A percentile compares a stretch with the other conserved stretches of the same genome.
Evolutionary conservation across 305 asterid species (phyloP).

Genomic region (Fraxinus baroniana): DNA sequence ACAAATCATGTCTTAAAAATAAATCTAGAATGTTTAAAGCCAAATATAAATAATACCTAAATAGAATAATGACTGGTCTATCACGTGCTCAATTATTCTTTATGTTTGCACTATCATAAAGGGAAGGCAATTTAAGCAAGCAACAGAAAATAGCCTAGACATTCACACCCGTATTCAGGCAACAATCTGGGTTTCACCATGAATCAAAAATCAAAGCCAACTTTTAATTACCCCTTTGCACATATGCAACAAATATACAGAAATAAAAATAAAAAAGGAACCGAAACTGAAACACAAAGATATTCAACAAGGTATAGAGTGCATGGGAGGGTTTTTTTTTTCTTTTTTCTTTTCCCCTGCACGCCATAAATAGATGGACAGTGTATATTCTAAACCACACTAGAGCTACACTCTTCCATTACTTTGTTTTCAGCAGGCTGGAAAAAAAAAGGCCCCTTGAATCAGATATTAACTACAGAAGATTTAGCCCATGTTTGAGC

Average conservation of each 20-base stretch:
- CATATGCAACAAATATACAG: not conserved
- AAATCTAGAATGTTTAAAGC: not conserved
- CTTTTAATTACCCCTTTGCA: not conserved
- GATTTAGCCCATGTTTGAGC: no score
- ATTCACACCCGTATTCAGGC: not conserved
- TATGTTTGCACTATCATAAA: constrained; percentile 9
- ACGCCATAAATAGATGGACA: not conserved
- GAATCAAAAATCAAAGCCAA: not conserved
- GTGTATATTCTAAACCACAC: not conserved
- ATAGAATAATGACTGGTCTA: constrained; percentile 2
- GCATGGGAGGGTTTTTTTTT: not conserved
- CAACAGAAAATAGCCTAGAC: not conserved
- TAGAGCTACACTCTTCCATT: not conserved
- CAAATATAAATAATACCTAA: not conserved
- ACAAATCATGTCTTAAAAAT: constrained; percentile 9
- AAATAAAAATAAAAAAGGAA: not conserved
- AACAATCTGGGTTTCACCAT: not conserved
- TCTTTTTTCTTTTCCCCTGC: not conserved
- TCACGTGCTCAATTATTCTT: constrained; percentile 7
- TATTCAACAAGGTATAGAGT: not conserved
- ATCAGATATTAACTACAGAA: not conserved
- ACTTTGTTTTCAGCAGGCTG: not conserved
- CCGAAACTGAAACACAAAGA: not conserved
- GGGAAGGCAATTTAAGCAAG: not conserved
- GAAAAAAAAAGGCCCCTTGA: not conserved